phyloP scores from a whole-genome alignment of 306 rosid genomes.

The Prunus padus region DNA sequence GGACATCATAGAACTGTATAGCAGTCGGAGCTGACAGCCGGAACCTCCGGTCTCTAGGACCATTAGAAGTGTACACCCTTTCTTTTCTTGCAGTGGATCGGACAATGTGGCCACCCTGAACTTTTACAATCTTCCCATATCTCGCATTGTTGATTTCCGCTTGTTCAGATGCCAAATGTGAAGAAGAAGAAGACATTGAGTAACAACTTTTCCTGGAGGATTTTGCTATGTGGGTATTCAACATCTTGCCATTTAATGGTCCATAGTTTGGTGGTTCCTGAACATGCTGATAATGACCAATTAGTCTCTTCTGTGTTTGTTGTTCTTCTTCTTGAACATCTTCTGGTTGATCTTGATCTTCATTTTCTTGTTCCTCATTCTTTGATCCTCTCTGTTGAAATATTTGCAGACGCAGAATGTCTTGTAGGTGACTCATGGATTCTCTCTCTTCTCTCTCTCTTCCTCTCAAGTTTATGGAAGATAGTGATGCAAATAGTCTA shows the following conservation, averaged over 20 bases:
- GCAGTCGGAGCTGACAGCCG: constrained; percentile 29
- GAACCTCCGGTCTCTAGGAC: constrained; percentile 31
- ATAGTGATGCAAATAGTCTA: not conserved
- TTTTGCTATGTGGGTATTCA: too few relatives aligned
- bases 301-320: too few relatives aligned
- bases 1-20: constrained; percentile 30
- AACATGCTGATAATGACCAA: not conserved
- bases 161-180: not conserved
- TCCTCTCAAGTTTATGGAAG: not conserved
- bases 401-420: not conserved
- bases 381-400: constrained; percentile 6
- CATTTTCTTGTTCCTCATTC: not conserved
- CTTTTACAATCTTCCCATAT: constrained; percentile 9
- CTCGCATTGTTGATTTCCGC: not conserved
- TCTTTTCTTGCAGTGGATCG: constrained; percentile 12
- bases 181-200: not conserved
- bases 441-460: not conserved
- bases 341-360: not conserved
- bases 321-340: too few relatives aligned
- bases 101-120: constrained; percentile 20
- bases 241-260: too few relatives aligned
- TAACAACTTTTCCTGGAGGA: too few relatives aligned
- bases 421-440: constrained; percentile 2
- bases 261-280: not conserved
- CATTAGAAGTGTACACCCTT: constrained; percentile 22